Percentiles rank a stretch among this genome's conserved stretches.
These are phyloP conservation scores for Pseudopithomyces chartarum DNA, from an alignment of 2,329 filamentous ascomycete genomes.

Conservation along the genomic window DNA sequence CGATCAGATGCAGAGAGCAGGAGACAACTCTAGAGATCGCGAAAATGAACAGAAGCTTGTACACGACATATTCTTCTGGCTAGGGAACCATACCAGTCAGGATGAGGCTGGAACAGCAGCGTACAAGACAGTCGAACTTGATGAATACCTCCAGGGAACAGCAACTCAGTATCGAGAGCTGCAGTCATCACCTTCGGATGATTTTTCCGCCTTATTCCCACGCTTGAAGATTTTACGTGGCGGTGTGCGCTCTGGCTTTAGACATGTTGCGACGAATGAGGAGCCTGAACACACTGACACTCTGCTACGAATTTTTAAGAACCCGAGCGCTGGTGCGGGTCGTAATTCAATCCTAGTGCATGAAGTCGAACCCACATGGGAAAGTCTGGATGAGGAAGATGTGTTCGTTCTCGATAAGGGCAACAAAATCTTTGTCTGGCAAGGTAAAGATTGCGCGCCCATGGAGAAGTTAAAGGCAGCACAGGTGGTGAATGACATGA, in stretches of 20 bases:
- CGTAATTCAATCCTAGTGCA: slow-evolving; percentile 62
- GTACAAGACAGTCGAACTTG: slow-evolving; percentile 73
- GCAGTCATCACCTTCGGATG: slow-evolving; percentile 62
- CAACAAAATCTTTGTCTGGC: slow-evolving; percentile 72
- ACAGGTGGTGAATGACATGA: slow-evolving; percentile 69
- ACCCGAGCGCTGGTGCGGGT: slow-evolving; percentile 50
- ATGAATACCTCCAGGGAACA: slow-evolving; percentile 66
- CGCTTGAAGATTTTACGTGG: slow-evolving; percentile 64
- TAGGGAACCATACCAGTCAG: slow-evolving; percentile 67
- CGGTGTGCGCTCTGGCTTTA: slow-evolving; percentile 67
- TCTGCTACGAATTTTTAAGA: slow-evolving; percentile 68
- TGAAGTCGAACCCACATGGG: slow-evolving; percentile 66
- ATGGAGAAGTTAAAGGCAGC: slow-evolving; percentile 73
- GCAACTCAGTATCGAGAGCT: slow-evolving; percentile 70
- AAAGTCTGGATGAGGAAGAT: slow-evolving; percentile 67
- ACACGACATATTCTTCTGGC: slow-evolving; percentile 74
- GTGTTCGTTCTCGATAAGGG: slow-evolving; percentile 69
- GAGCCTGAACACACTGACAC: slow-evolving; percentile 54
- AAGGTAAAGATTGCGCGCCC: slow-evolving; percentile 66
- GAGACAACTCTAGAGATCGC: slow-evolving; percentile 42
- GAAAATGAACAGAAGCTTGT: slow-evolving; percentile 20
- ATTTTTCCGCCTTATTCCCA: slow-evolving; percentile 66
- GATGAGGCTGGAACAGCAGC: slow-evolving; percentile 72
- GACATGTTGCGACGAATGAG: slow-evolving; percentile 60
- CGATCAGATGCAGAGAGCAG: slow-evolving; percentile 56